Evolutionary conservation across 1,284 basidiomycete species (phyloP).

Genomic region (Ustilago bromivora): DNA sequence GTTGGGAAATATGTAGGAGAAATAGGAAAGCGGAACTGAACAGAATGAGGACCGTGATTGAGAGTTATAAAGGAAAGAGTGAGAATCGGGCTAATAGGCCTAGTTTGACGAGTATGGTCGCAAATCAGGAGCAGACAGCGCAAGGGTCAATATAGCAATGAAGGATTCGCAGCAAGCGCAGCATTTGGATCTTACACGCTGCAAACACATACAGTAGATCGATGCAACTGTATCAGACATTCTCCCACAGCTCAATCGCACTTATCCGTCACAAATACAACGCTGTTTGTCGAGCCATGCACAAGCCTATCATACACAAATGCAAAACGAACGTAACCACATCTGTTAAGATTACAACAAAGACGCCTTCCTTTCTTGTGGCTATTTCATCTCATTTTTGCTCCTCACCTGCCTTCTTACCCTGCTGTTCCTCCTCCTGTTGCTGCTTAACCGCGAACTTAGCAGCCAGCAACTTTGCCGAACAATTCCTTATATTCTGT

Average conservation of each 20-base stretch:
- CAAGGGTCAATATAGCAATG: slow-evolving; percentile 6
- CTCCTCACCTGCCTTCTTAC: slow-evolving; percentile 1
- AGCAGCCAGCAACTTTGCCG: slow-evolving; percentile 70
- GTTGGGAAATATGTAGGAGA: slow-evolving; percentile 52
- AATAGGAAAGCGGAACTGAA: slow-evolving; percentile 45
- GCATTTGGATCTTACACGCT: not conserved
- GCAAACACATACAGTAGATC: not conserved
- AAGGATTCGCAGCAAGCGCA: not conserved
- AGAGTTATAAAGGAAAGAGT: slow-evolving; percentile 29
- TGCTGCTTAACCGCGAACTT: slow-evolving; percentile 43
- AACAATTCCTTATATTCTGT: slow-evolving; percentile 88
- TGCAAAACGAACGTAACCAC: not conserved
- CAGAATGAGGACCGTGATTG: slow-evolving; percentile 52
- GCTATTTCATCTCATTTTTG: not conserved
- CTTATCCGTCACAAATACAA: too few relatives aligned
- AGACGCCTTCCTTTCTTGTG: too few relatives aligned
- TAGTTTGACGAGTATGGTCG: slow-evolving; percentile 12
- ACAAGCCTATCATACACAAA: not conserved
- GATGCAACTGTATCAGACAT: too few relatives aligned
- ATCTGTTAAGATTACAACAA: not conserved
- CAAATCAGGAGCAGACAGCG: not conserved
- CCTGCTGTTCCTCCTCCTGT: slow-evolving; percentile 25
- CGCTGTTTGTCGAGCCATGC: not conserved
- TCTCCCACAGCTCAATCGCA: too few relatives aligned
- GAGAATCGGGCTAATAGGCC: slow-evolving; percentile 13